Evolutionary conservation across 805 yeast species (phyloP), one percentile per base, ranked within the genome.

Genomic region (Wickerhamomyces kurtzmanii): DNA sequence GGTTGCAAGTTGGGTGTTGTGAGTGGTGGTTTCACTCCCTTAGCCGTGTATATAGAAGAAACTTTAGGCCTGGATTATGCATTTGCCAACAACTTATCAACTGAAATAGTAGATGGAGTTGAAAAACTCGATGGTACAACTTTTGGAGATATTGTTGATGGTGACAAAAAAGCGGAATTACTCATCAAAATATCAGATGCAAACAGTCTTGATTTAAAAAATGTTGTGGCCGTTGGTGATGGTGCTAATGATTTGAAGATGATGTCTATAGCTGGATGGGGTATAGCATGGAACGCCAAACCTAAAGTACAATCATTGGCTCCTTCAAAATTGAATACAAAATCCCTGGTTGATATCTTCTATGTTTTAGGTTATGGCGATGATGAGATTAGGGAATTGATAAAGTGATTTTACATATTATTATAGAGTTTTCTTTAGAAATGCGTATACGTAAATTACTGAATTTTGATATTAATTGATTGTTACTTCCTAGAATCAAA

Each of bases 231-330:
- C 27, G 81, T 89, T 21, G 97, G 97, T 20, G 97, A 91, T 50
- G 99, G 99, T 21, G 96, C 97, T 15, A 91, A 91, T 46, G 99
- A 91, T 56, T 60, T 91, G 47, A 69, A 71, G 24, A 93, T 93
- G 86, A 91, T 91, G 97, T 68, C 61, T 3, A 71, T 57, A 10
- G 96, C 95, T 3, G 97, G 97, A 0, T 81, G 74, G 49, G 98
- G 98, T 13, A 65, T 91, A 30, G 98, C 98, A 0, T 91, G 96
- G 93, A 82, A 85, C 50, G 99, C 97, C 13, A 91, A 91, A 51
- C 96, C 97, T 14, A 75, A 67, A 38, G 98, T 91, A 3, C 96
- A 86, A 52, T 50, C 56, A 32, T 59, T 62, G 39, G 97, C 98
- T 0, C 96, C 96, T 12, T 65, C 83, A 23, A 67, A 81, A 34